phyloP scores from a whole-genome alignment of 2,329 filamentous ascomycete species.

The Ophiobolus disseminans region DNA sequence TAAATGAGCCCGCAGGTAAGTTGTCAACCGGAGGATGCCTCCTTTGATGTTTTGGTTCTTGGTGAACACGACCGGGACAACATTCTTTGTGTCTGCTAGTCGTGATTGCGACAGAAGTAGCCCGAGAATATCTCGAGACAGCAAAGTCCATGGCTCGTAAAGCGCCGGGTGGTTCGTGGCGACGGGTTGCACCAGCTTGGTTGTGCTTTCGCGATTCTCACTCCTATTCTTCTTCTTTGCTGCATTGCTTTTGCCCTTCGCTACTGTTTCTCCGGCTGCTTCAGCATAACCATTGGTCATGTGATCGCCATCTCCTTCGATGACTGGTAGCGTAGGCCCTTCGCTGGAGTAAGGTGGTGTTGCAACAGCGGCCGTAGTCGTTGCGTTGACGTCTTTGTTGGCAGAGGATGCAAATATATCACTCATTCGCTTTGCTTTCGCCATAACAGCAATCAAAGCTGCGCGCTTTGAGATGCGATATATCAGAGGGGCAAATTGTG shows the following conservation, averaged over 20 bases:
- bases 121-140: constrained; percentile 14
- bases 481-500: too few species aligned
- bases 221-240: constrained; percentile 9
- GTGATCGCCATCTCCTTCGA: constrained; percentile 4
- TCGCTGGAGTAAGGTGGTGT: constrained; percentile 28
- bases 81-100: constrained; percentile 7
- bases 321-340: constrained; percentile 27
- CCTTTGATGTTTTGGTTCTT: constrained; percentile 31
- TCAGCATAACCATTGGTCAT: neutral
- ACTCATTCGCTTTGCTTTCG: constrained; percentile 26
- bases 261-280: neutral
- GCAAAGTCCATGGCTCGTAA: constrained; percentile 28
- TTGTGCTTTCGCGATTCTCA: neutral
- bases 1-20: constrained; percentile 13
- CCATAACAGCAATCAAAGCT: too few species aligned
- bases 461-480: too few species aligned
- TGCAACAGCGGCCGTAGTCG: constrained; percentile 5
- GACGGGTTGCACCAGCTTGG: constrained; percentile 5
- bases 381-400: constrained; percentile 9
- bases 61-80: constrained; percentile 24
- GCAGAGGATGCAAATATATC: constrained; percentile 27
- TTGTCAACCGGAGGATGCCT: constrained; percentile 21
- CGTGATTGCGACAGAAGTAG: constrained; percentile 7
- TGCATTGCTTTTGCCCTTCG: neutral
- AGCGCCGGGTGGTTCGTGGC: constrained; percentile 19